These are phyloP conservation scores for Gossypium anomalum DNA, from an alignment of 345 rosid genomes.

Conservation along the genomic window DNA sequence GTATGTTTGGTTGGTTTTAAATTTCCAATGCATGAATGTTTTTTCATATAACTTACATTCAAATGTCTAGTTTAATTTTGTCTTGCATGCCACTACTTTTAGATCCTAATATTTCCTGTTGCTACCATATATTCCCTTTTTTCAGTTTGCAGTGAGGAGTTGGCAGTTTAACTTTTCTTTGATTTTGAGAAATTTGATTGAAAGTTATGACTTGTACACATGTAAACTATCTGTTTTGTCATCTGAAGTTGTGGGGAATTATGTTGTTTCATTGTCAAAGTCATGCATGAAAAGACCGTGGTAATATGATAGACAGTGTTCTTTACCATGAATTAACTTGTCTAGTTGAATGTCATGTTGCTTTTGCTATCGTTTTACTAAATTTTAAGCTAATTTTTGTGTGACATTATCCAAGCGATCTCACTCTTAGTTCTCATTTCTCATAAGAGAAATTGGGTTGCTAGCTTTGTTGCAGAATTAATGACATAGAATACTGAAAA, in stretches of 20 bases:
- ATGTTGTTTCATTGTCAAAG: neutral
- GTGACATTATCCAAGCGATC: neutral
- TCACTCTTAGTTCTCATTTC: neutral
- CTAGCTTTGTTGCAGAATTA: neutral
- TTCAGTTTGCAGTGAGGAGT: neutral
- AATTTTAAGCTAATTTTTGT: neutral
- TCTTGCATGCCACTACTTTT: neutral
- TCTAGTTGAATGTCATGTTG: neutral
- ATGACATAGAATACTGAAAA: neutral
- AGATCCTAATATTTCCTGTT: too few species aligned
- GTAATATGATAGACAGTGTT: neutral
- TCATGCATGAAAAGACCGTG: neutral
- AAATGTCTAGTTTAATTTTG: neutral
- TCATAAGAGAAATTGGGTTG: too few species aligned
- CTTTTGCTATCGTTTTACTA: neutral
- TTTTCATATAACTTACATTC: neutral
- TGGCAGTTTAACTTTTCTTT: neutral
- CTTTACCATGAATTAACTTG: neutral
- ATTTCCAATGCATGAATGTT: neutral
- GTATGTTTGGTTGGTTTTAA: constrained; percentile 29
- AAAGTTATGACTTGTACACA: neutral
- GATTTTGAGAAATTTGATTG: constrained; percentile 3
- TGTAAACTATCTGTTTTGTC: neutral
- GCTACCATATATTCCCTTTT: neutral
- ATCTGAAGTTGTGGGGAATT: neutral